Conservation (phyloP, 2,329 filamentous ascomycete species). For the Scortechinia acanthostroma region DNA sequence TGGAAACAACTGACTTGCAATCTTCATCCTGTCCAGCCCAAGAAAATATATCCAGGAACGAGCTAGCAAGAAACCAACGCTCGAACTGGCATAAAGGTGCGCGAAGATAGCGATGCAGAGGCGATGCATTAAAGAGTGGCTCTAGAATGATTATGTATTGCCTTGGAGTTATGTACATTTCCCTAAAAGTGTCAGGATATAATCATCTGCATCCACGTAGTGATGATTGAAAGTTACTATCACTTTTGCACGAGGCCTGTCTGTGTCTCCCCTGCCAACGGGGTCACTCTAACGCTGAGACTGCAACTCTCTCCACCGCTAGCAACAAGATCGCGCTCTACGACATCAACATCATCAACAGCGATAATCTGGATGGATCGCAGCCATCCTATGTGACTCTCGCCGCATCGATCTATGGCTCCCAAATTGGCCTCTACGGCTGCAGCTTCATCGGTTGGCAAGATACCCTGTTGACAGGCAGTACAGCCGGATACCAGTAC, state of each 20-base stretch:
- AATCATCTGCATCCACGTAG: too few species aligned
- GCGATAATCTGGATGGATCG: not conserved
- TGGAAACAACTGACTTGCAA: too few species aligned
- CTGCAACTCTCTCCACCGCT: not conserved
- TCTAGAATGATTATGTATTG: too few species aligned
- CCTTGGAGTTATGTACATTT: too few species aligned
- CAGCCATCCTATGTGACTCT: not conserved
- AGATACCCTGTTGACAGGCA: conserved; percentile 37
- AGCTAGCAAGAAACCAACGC: too few species aligned
- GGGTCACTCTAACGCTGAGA: not conserved
- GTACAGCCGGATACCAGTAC: conserved; percentile 29
- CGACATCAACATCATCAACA: not conserved
- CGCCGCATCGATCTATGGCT: not conserved
- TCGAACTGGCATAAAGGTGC: too few species aligned
- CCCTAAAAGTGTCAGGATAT: too few species aligned
- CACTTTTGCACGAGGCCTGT: not conserved
- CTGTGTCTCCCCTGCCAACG: not conserved
- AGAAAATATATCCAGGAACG: too few species aligned
- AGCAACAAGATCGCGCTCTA: not conserved
- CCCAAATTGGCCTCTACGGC: conserved; percentile 35
- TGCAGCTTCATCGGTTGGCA: conserved; percentile 36
- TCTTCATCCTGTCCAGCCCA: too few species aligned
- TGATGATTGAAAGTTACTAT: not conserved
- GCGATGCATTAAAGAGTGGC: too few species aligned
- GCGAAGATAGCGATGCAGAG: too few species aligned